These are phyloP conservation scores for Periconia sp. DNA, from an alignment of 2,329 filamentous ascomycete species.

Conservation along the genomic window DNA sequence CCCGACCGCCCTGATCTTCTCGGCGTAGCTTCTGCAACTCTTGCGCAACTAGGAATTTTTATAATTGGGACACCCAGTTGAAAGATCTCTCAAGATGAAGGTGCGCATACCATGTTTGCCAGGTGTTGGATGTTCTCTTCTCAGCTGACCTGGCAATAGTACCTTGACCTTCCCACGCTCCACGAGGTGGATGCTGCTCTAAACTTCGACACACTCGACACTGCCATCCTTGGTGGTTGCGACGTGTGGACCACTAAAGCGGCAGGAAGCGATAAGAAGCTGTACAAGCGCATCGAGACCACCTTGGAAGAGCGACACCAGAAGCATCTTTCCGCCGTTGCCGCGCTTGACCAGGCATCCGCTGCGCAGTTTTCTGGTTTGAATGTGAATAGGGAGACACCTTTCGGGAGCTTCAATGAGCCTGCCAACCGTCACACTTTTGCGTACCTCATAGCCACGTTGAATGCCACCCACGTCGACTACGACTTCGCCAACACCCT, in stretches of 20 bases:
- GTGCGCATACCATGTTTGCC: conserved; percentile 26
- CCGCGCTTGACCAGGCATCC: conserved; percentile 82
- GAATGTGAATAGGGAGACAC: conserved; percentile 82
- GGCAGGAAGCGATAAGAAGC: conserved; percentile 90
- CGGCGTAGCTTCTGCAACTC: background rate
- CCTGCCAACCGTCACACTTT: conserved; percentile 88
- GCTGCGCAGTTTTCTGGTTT: conserved; percentile 68
- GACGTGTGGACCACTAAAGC: conserved; percentile 98
- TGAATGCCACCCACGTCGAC: conserved; percentile 93
- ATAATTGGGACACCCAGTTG: background rate
- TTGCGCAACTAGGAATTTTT: background rate
- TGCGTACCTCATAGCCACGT: conserved; percentile 91
- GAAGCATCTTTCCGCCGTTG: conserved; percentile 80
- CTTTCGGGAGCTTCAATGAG: conserved; percentile 88
- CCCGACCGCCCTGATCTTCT: background rate
- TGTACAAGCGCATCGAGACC: conserved; percentile 93
- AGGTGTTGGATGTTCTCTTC: conserved; percentile 24
- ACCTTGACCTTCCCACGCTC: conserved; percentile 86
- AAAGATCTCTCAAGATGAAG: conserved; percentile 38
- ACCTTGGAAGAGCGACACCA: conserved; percentile 90
- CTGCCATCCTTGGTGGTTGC: conserved; percentile 88
- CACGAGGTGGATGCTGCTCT: conserved; percentile 89
- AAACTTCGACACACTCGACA: conserved; percentile 93
- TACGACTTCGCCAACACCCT: conserved; percentile 96
- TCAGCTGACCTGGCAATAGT: conserved; percentile 73